Evolutionary conservation across 2,329 filamentous ascomycete genomes (phyloP), one percentile per base, ranked within the genome.

Genomic region (Talaromyces sp.): DNA sequence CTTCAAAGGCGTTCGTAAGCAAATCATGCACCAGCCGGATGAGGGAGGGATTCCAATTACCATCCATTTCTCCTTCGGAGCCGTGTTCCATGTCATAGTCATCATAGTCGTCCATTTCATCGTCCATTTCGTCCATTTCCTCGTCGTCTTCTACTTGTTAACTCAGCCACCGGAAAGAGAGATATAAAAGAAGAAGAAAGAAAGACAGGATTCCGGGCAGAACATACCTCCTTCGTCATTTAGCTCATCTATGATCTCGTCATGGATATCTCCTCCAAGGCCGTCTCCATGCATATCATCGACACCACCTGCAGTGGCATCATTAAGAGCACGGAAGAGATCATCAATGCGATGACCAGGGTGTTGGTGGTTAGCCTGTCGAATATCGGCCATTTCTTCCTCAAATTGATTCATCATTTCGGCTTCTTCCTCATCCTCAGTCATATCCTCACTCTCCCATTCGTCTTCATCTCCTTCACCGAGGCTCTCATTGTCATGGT

Each of bases 71-170:
- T 39, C 70, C 65, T 39, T 73, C 73, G 14, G 71, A 72, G n/a
- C 68, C 71, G 53, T 76, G 70, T 36, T 76, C 73, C 37, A 77
- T 75, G 46, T 77, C 74, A 52, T 72, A 70, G 24, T 77, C 75
- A 50, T 77, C 74, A 49, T 72, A 70, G 33, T 76, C 75, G 52
- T 78, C 76, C 20, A 73, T 68, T 37, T 77, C 73, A 33, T 77
- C 75, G 41, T 77, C 74, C 47, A 76, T 68, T 41, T 77, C 75
- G 55, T 78, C 76, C 39, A 76, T 69, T 48, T 76, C 69, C 50
- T 71, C 85, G 55, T 75, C 68, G 47, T 71, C 87, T 50, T 88
- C 86, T 55, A 79, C 74, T 78, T 16, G 41, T 80, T 78, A 48
- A 30, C 51, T 70, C 52, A 70, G 63, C 24, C 50, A 55, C n/a